phyloP scores from a whole-genome alignment of 2,329 filamentous ascomycete genomes.

The Fusarium sp. region DNA sequence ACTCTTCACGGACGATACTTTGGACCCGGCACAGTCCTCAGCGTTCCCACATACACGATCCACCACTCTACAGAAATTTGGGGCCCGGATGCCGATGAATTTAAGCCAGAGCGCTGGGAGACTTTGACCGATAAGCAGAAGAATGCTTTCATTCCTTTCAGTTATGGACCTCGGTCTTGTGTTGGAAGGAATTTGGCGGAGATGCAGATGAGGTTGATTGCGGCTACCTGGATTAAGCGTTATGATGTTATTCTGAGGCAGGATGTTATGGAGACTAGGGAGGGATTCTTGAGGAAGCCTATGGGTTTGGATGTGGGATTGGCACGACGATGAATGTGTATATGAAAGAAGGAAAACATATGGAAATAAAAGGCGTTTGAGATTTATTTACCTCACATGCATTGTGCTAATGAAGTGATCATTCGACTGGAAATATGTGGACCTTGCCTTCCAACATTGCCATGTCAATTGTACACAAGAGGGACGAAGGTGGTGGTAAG shows the following conservation, averaged over 20 bases:
- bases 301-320: constrained; percentile 65
- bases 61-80: constrained; percentile 81
- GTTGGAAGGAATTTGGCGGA: constrained; percentile 87
- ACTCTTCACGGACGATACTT: constrained; percentile 77
- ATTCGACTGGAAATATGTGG: no score
- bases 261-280: constrained; percentile 76
- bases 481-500: no score
- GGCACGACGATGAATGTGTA: constrained; percentile 3
- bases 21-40: constrained; percentile 79
- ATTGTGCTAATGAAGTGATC: background rate
- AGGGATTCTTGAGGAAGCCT: constrained; percentile 87
- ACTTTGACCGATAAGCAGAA: constrained; percentile 73
- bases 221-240: constrained; percentile 70
- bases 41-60: constrained; percentile 84
- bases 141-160: constrained; percentile 80
- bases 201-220: constrained; percentile 87
- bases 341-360: accelerated
- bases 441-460: no score
- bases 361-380: background rate
- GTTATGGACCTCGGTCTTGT: constrained; percentile 74
- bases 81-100: constrained; percentile 78
- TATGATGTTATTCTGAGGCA: constrained; percentile 65
- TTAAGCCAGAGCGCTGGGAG: constrained; percentile 80
- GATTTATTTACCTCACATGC: accelerated
- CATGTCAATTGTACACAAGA: no score